Evolutionary conservation across 495 filamentous ascomycete genomes (phyloP), one percentile per base, ranked within the genome.

Genomic region (Penicillium goetzii): DNA sequence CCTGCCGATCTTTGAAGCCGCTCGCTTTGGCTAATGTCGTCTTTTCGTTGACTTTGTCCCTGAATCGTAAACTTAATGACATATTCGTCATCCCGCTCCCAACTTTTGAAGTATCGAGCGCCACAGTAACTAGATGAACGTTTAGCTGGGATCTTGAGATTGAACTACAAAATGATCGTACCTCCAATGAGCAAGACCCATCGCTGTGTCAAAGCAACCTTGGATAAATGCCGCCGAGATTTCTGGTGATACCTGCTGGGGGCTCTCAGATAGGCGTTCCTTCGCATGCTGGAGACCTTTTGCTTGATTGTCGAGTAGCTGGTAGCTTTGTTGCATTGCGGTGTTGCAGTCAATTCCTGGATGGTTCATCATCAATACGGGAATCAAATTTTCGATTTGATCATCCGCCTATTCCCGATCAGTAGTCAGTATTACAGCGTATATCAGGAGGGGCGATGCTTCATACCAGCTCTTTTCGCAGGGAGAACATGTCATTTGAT

Each of bases 101-200:
- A 52, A 3, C 14, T 0, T 52, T 52, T 52, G 26, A 52, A 32
- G 26, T 52, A 52, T 17, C 50, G 50, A 32, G 50, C 50, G 26
- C 50, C 50, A 32, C 26, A 52, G 17, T 52, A 52, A 52, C 50
- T 52, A 3, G 1, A 28, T 2, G 11, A 15, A 9, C 5, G 23
- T 0, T 51, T 51, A 51, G 49, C 28, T 17, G n/a, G 1, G n/a
- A 25, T 49, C n/a, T 3, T 1, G 10, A 21, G 11, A 19, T 5
- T 49, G 2, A 10, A 49, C 3, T 6, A 25, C 43, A 7, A 3
- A 21, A 4, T 19, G 8, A 23, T 50, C 4, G n/a, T 17, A 52
- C 50, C 50, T 52, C 50, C 50, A 52, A 32, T 52, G 50, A 30
- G 50, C 50, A 30, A 52, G 50, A 32, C 23, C 50, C 50, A 52